These are phyloP conservation scores for Mycena floridula DNA, from an alignment of 768 basidiomycete species.

Conservation along the genomic window DNA sequence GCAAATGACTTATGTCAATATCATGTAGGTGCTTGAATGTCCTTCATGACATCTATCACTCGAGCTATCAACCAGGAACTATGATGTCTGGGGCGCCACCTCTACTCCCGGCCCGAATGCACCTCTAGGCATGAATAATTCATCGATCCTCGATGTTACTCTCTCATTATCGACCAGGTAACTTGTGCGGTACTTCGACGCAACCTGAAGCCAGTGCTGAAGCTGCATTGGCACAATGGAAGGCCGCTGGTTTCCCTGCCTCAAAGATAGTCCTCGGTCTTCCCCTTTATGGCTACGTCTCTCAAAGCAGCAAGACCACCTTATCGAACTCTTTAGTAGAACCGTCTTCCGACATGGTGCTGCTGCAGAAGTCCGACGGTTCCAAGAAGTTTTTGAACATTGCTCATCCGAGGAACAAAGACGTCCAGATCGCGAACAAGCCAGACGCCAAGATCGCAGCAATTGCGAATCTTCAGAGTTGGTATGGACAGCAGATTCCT, in stretches of 20 bases:
- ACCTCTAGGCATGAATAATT: constrained; percentile 44
- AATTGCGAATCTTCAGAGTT: constrained; percentile 32
- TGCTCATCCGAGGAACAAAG: constrained; percentile 23
- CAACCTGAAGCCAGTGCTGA: constrained; percentile 65
- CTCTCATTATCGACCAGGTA: constrained; percentile 29
- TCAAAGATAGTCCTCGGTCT: constrained; percentile 63
- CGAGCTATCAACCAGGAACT: constrained; percentile 55
- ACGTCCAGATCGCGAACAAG: constrained; percentile 4
- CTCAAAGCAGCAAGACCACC: constrained; percentile 40
- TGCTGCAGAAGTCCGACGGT: constrained; percentile 36
- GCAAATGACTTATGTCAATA: constrained; percentile 60
- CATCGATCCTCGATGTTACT: neutral
- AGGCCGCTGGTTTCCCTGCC: constrained; percentile 58
- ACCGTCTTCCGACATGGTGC: constrained; percentile 30
- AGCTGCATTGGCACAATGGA: constrained; percentile 58
- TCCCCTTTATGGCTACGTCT: constrained; percentile 65
- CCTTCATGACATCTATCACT: neutral
- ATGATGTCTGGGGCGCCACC: constrained; percentile 71
- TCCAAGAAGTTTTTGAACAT: constrained; percentile 43
- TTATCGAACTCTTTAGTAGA: constrained; percentile 33
- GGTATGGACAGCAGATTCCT: constrained; percentile 48
- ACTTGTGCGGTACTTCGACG: constrained; percentile 56
- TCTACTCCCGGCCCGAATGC: constrained; percentile 68
- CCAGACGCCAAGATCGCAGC: constrained; percentile 9
- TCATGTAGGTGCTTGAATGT: constrained; percentile 46